Conservation (phyloP, 345 rosid species). For the Eucalyptus grandis region DNA sequence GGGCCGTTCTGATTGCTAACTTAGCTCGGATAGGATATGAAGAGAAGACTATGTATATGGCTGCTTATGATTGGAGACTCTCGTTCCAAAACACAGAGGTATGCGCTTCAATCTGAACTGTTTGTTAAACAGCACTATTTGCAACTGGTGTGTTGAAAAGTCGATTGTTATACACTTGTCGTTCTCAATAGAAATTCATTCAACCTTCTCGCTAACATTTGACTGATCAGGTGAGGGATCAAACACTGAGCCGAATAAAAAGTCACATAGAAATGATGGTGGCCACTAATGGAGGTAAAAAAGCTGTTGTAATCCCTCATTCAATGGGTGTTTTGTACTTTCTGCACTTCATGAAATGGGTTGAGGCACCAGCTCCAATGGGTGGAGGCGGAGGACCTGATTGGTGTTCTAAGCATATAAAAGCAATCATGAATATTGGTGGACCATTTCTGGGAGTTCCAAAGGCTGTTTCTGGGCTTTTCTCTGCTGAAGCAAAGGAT, state of each 20-base stretch:
- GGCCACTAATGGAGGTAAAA: slow-evolving; percentile 67
- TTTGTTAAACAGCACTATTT: neutral
- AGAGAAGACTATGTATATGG: slow-evolving; percentile 96
- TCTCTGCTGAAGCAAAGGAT: slow-evolving; percentile 94
- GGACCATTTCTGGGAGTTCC: slow-evolving; percentile 97
- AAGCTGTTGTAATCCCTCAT: slow-evolving; percentile 88
- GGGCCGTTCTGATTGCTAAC: slow-evolving; percentile 97
- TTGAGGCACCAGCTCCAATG: slow-evolving; percentile 94
- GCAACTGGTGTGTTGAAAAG: neutral
- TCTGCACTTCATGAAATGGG: slow-evolving; percentile 98
- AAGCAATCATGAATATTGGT: slow-evolving; percentile 88
- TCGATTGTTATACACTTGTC: neutral
- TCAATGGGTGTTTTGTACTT: slow-evolving; percentile 96
- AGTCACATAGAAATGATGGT: slow-evolving; percentile 81
- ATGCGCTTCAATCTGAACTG: neutral
- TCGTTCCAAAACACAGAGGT: slow-evolving; percentile 97
- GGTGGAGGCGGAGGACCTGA: slow-evolving; percentile 96
- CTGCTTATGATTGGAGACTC: slow-evolving; percentile 95
- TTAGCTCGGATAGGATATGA: slow-evolving; percentile 93
- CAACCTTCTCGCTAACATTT: neutral
- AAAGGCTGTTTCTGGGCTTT: slow-evolving; percentile 77
- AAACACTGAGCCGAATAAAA: slow-evolving; percentile 72
- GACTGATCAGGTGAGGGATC: slow-evolving; percentile 67
- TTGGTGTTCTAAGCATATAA: slow-evolving; percentile 94
- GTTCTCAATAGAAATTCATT: neutral